phyloP scores from a whole-genome alignment of 352 stramenopile species.

The Elongisporangium senticosum region DNA sequence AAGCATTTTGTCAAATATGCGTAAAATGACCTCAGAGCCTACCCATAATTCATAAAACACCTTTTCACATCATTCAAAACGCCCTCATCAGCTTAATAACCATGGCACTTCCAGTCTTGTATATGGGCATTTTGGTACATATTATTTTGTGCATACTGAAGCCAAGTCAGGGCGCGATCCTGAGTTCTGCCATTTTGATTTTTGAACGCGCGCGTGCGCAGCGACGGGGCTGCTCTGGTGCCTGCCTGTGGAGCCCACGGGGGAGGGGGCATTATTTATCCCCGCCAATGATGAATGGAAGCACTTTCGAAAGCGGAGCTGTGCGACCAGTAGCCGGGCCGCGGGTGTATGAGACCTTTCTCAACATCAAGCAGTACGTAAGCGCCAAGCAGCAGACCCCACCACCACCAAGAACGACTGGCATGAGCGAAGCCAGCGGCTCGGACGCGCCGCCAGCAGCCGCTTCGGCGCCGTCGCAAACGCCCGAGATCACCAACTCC shows the following conservation, averaged over 20 bases:
- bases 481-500: conserved; percentile 43
- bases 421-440: not conserved
- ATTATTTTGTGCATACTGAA: not conserved
- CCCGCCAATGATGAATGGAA: not conserved
- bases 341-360: conserved; percentile 39
- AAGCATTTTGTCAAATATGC: not conserved
- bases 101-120: not conserved
- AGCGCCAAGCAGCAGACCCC: conserved; percentile 2
- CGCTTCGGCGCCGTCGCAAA: not conserved
- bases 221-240: not conserved
- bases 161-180: not conserved
- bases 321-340: not conserved
- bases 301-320: conserved; percentile 1
- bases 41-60: too few species aligned
- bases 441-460: not conserved
- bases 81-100: too few species aligned
- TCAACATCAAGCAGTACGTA: conserved; percentile 43
- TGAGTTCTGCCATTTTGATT: not conserved
- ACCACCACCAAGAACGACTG: not conserved
- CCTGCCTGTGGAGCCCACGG: not conserved
- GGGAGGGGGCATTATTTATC: not conserved
- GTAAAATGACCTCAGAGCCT: too few species aligned
- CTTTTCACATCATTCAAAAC: not conserved
- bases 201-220: not conserved
- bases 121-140: not conserved